Base-by-base conservation (phyloP, 2,329 filamentous ascomycete genomes). In the Pseudogymnoascus sp. region DNA sequence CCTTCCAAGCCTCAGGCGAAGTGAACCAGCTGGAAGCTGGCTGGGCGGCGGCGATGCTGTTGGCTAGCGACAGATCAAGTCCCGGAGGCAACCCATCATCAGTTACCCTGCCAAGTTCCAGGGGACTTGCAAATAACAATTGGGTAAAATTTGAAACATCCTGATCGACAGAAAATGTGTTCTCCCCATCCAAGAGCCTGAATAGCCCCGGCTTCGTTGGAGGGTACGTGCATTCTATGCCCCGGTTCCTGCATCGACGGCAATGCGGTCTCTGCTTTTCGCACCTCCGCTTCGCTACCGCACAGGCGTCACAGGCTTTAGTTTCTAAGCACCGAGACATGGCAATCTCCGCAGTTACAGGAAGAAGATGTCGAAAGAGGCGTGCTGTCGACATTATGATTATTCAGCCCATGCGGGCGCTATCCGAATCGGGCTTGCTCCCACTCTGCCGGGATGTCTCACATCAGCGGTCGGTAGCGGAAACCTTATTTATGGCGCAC, bases 1-100 rank as follows among this genome's bases (percentile, higher is more conserved):
- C 65, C 53, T 39, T 66, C 72, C 53, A 70, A 25, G 43, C 62
- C 14, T 62, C 30, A 22, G 22, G 7, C 4, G 61, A 61, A 36
- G 28, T 30, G 39, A 64, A 64, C 63, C 61, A 60, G 18, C 7
- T 60, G 15, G 20, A 14, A 39, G n/a, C 25, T 11, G 43, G 25
- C n/a, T 50, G 43, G 25, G 58, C 58, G 6, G 25, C 9, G 9
- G 12, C 6, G 11, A 60, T 30, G 3, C 38, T 22, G 38, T 50
- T 30, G 4, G 6, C 43, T 7, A 33, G 43, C n/a, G 43, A 30
- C 8, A 58, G 6, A 11, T 58, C 57, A 58, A 39, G 37, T 11
- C 5, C 9, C 15, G 9, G 43, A n/a, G 2, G n/a, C n/a, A 50
- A 33, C n/a, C n/a, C 43, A 50, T 25, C 9, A 50, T 18, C n/a